phyloP scores from a whole-genome alignment of 73 alveolate species.

The Urostyla sp. region DNA sequence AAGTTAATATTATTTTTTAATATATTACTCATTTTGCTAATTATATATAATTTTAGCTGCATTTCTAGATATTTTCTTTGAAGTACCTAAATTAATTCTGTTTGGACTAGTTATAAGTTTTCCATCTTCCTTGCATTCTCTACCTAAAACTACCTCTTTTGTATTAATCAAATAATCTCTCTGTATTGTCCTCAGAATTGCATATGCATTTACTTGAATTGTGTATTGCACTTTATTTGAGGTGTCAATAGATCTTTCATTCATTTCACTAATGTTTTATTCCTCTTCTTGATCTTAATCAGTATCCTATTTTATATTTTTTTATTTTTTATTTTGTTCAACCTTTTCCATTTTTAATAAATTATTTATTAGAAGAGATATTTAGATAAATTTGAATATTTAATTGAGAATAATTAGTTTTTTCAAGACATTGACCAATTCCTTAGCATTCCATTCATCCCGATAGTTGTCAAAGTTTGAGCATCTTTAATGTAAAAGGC shows the following conservation, averaged over 20 bases:
- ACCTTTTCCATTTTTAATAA: too few species aligned
- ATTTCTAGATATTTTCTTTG: constrained; percentile 21
- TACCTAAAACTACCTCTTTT: constrained; percentile 34
- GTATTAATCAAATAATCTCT: not conserved
- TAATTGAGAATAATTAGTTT: too few species aligned
- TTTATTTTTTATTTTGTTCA: too few species aligned
- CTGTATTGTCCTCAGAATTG: constrained; percentile 15
- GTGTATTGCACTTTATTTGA: not conserved
- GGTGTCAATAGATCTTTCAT: not conserved
- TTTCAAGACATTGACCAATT: too few species aligned
- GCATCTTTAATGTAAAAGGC: too few species aligned
- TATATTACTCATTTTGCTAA: constrained; percentile 28
- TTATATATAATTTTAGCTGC: constrained; percentile 28
- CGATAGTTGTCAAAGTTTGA: too few species aligned
- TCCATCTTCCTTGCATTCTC: not conserved
- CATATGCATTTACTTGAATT: constrained; percentile 3
- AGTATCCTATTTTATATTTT: too few species aligned
- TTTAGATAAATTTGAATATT: too few species aligned
- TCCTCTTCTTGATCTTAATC: too few species aligned
- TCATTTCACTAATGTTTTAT: too few species aligned
- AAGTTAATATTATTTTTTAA: not conserved
- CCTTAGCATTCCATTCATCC: too few species aligned
- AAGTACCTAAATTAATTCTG: not conserved
- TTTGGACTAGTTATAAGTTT: not conserved
- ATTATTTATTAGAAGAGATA: too few species aligned